Base-by-base conservation (phyloP, 179 eudicot species). In the Silene vulgaris region DNA sequence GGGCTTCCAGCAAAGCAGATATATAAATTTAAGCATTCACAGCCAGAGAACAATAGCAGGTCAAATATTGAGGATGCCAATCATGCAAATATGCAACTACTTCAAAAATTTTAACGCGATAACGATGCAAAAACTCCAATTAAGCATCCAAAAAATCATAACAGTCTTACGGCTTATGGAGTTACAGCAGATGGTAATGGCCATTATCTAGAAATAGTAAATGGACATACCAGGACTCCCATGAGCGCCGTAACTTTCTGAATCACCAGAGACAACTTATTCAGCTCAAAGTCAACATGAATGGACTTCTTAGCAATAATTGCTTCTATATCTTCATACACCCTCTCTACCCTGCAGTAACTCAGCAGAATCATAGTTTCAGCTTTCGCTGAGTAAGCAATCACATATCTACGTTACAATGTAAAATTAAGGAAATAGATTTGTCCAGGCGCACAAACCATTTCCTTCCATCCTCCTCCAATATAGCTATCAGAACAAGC, bases 381-480 rank as follows among this genome's bases (percentile, higher is more conserved):
- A 50, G 56, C 56, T 50, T 50, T 50, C n/a, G 8, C 16, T 50
- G 16, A 50, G 16, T 13, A 50, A 13, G 56, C 16, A 50, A 50
- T 50, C 16, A 14, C 56, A 13, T 56, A 35, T 35, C 0, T 7
- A 35, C 40, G 40, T 35, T n/a, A 56, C 20, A 14, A 5, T 56
- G 21, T 56, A 56, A 35, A 35, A 35, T 35, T 16, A 54, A 56
- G 61, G 61, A 56, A 16, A 56, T 56, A 56, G 61, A 56, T 56
- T 56, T 56, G 17, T n/a, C 61, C 21, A 56, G 61, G 61, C 7
- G 61, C 59, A 83, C 87, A 74, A 79, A 93, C 99, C 99, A 96
- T 89, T 86, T 81, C 81, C 83, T 91, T 65, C 97, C 99, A 84
- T 88, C 97, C 70, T 87, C 97, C 77, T 89, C 98, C 75, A 93